phyloP scores from a whole-genome alignment of 176 grass and related monocot species.

The Bromus sterilis region DNA sequence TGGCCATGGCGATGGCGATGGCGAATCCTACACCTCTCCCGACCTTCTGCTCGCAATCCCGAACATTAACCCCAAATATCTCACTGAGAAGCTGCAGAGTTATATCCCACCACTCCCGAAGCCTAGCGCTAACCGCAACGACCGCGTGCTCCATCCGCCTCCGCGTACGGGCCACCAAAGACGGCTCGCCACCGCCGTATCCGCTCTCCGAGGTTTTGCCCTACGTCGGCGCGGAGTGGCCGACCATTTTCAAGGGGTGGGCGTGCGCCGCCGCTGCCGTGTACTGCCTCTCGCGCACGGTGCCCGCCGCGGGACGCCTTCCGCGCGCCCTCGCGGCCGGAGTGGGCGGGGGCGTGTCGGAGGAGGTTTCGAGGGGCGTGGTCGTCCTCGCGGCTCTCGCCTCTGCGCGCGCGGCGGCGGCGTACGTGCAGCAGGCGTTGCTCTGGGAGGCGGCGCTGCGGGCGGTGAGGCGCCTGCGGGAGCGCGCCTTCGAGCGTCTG shows the following conservation, averaged over 20 bases:
- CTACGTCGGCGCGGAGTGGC: conserved; percentile 50
- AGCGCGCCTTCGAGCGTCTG: conserved; percentile 53
- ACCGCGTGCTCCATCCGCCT: neutral
- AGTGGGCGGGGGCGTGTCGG: neutral
- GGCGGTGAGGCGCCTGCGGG: conserved; percentile 38
- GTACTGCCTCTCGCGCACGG: conserved; percentile 52
- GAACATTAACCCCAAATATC: neutral
- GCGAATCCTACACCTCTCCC: neutral
- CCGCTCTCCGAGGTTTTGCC: conserved; percentile 26
- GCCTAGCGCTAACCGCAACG: neutral
- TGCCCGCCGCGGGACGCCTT: conserved; percentile 52
- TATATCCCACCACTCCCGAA: neutral
- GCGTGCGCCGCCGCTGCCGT: conserved; percentile 46
- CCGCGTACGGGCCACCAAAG: neutral
- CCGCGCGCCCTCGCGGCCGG: conserved; percentile 21
- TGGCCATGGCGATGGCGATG: conserved; percentile 13
- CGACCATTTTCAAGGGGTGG: conserved; percentile 54
- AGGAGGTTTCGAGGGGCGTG: conserved; percentile 12
- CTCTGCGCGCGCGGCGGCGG: conserved; percentile 27
- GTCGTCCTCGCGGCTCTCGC: conserved; percentile 24
- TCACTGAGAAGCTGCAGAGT: neutral
- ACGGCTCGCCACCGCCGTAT: neutral
- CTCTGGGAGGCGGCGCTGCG: conserved; percentile 64
- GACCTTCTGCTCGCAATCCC: conserved; percentile 15
- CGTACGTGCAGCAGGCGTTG: conserved; percentile 54